Evolutionary conservation across 352 stramenopile species (phyloP).

Genomic region (Pythium plurisporium): DNA sequence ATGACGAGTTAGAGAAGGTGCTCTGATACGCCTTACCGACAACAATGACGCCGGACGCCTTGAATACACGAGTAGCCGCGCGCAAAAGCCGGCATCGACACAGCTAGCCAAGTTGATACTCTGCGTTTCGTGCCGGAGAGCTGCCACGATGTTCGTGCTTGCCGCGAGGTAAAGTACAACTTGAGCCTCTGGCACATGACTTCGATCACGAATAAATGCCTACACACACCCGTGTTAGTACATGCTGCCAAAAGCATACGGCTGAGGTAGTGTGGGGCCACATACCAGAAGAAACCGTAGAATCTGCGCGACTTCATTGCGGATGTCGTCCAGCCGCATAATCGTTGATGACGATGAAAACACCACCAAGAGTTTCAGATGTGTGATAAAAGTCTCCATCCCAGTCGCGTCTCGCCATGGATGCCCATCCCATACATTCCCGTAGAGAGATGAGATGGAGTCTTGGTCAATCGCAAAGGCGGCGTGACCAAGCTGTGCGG

Average conservation of each 20-base stretch:
- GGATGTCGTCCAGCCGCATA: not conserved
- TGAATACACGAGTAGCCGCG: constrained; percentile 7
- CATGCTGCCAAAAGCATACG: too few relatives aligned
- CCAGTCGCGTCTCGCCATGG: not conserved
- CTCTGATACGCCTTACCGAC: too few relatives aligned
- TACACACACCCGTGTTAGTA: too few relatives aligned
- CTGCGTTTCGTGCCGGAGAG: not conserved
- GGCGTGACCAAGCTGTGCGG: too few relatives aligned
- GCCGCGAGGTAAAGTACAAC: constrained; percentile 6
- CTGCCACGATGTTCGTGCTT: not conserved
- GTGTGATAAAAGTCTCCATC: not conserved
- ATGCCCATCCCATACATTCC: not conserved
- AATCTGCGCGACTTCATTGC: not conserved
- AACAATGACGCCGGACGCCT: not conserved
- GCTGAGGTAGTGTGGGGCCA: too few relatives aligned
- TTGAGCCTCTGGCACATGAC: constrained; percentile 5
- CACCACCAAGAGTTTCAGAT: not conserved
- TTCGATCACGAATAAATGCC: constrained; percentile 6
- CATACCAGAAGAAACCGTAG: not conserved
- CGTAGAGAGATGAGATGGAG: too few relatives aligned
- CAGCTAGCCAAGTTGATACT: not conserved
- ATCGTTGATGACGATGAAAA: not conserved
- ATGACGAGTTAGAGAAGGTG: too few relatives aligned
- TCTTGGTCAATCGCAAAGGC: too few relatives aligned
- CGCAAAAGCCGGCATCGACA: not conserved